Evolutionary conservation across 352 stramenopile species (phyloP).

Genomic region (Phytophthora pseudosyringae): DNA sequence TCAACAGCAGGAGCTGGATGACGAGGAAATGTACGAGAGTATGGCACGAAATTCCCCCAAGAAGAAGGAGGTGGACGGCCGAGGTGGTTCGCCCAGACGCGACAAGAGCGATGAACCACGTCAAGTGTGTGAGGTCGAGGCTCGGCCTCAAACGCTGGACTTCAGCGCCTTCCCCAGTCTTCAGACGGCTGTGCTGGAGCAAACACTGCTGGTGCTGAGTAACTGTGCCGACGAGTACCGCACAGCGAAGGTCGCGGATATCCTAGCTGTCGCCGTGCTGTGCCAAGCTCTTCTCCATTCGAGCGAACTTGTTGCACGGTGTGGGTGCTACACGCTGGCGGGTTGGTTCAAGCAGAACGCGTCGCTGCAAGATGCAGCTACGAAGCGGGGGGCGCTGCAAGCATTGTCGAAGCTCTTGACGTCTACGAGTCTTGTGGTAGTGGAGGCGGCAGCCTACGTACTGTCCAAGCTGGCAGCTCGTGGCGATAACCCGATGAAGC

Average conservation of each 20-base stretch:
- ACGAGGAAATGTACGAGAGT: conserved; percentile 32
- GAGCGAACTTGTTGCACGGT: conserved; percentile 76
- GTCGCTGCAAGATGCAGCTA: conserved; percentile 55
- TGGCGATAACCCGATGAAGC: conserved; percentile 69
- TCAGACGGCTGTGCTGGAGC: conserved; percentile 67
- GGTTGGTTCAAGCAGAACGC: conserved; percentile 67
- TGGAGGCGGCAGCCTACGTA: conserved; percentile 68
- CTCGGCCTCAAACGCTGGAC: conserved; percentile 39
- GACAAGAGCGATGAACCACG: conserved; percentile 33
- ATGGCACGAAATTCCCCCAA: conserved; percentile 26
- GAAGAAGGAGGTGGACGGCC: conserved; percentile 8
- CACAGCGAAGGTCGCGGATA: conserved; percentile 42
- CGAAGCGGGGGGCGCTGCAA: conserved; percentile 47
- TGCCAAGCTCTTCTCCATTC: conserved; percentile 60
- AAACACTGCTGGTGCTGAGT: conserved; percentile 69
- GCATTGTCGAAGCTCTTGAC: conserved; percentile 69
- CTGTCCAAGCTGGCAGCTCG: conserved; percentile 70
- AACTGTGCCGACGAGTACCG: conserved; percentile 71
- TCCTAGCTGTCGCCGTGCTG: conserved; percentile 62
- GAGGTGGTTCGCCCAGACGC: conserved; percentile 8
- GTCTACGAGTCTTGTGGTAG: conserved; percentile 57
- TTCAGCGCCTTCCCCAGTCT: conserved; percentile 66
- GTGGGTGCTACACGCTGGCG: conserved; percentile 69
- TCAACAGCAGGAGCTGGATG: conserved; percentile 13
- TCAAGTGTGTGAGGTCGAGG: conserved; percentile 14